Percentiles rank a stretch among this genome's conserved stretches.
These are phyloP conservation scores for Lachnellula occidentalis DNA, from an alignment of 2,329 filamentous ascomycete genomes.

Conservation along the genomic window DNA sequence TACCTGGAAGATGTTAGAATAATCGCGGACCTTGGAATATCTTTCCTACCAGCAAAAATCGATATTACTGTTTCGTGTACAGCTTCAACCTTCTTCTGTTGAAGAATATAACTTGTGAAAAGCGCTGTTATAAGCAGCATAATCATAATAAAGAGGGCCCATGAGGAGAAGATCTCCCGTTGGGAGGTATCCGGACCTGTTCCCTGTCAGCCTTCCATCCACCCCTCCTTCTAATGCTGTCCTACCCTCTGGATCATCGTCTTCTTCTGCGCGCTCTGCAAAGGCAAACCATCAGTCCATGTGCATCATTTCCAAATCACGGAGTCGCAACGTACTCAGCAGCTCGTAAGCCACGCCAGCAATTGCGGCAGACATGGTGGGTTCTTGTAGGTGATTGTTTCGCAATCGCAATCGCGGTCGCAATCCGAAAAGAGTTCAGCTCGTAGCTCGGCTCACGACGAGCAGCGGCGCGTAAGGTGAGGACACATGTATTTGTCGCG, in stretches of 20 bases:
- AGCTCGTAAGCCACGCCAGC: conserved; percentile 29
- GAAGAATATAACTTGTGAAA: conserved; percentile 94
- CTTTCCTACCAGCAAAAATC: conserved; percentile 77
- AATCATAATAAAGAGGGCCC: conserved; percentile 96
- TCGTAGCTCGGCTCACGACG: conserved; percentile 27
- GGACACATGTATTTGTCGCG: conserved; percentile 30
- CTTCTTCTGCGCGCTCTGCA: conserved; percentile 28
- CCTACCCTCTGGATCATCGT: conserved; percentile 27
- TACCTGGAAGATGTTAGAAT: conserved; percentile 51
- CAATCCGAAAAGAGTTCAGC: neutral
- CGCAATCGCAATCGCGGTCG: neutral
- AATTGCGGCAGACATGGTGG: conserved; percentile 25
- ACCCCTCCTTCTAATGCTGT: neutral
- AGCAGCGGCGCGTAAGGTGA: conserved; percentile 24
- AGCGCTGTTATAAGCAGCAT: conserved; percentile 89
- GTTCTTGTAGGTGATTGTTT: neutral
- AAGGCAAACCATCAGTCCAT: conserved; percentile 16
- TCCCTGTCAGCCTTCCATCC: conserved; percentile 20
- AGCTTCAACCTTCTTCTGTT: conserved; percentile 94
- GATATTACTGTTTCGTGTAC: conserved; percentile 98
- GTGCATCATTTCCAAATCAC: neutral
- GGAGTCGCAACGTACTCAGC: conserved; percentile 27
- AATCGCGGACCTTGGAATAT: neutral
- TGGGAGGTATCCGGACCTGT: conserved; percentile 72
- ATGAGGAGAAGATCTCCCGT: conserved; percentile 93